Percentiles rank a stretch among this genome's conserved stretches.
These are phyloP conservation scores for Teratosphaeria pseudoeucalypti DNA, from an alignment of 2,329 filamentous ascomycete species.

Conservation along the genomic window DNA sequence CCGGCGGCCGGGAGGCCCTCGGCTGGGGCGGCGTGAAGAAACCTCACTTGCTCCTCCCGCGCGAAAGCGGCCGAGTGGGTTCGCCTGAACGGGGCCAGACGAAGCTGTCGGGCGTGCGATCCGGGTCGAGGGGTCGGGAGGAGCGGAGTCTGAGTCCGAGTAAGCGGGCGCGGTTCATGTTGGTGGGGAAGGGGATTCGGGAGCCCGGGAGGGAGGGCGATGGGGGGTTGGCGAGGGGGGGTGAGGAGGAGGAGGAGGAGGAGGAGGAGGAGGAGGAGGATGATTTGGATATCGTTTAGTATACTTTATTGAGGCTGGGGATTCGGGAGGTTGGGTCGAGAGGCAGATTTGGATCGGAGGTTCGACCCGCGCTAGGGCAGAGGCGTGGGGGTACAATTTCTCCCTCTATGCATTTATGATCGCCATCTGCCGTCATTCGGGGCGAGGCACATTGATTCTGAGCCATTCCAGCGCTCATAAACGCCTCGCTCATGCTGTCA, in stretches of 20 bases:
- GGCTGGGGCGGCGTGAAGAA: constrained; percentile 40
- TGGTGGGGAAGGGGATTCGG: constrained; percentile 39
- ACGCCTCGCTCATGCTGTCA: too few species aligned
- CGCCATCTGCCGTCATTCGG: too few species aligned
- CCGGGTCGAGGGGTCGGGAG: constrained; percentile 2
- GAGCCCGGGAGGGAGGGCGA: constrained; percentile 39
- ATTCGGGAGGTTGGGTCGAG: background rate
- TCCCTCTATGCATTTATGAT: too few species aligned
- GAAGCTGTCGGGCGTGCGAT: constrained; percentile 11
- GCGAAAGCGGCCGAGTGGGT: constrained; percentile 7
- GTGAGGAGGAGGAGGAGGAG: constrained; percentile 19
- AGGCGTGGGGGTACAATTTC: too few species aligned
- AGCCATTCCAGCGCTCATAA: too few species aligned
- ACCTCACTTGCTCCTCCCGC: constrained; percentile 29
- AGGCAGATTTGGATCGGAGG: background rate
- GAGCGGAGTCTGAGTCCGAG: constrained; percentile 24
- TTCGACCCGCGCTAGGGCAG: background rate
- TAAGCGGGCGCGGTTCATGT: constrained; percentile 40
- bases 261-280: constrained; percentile 36
- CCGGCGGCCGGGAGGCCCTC: constrained; percentile 28
- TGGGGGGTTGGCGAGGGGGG: constrained; percentile 24
- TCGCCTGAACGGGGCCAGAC: constrained; percentile 24
- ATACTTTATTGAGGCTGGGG: background rate
- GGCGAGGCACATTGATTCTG: too few species aligned
- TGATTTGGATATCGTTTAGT: constrained; percentile 37